These are phyloP conservation scores for Solanum sejunctum DNA, from an alignment of 257 asterid species.

Conservation along the genomic window DNA sequence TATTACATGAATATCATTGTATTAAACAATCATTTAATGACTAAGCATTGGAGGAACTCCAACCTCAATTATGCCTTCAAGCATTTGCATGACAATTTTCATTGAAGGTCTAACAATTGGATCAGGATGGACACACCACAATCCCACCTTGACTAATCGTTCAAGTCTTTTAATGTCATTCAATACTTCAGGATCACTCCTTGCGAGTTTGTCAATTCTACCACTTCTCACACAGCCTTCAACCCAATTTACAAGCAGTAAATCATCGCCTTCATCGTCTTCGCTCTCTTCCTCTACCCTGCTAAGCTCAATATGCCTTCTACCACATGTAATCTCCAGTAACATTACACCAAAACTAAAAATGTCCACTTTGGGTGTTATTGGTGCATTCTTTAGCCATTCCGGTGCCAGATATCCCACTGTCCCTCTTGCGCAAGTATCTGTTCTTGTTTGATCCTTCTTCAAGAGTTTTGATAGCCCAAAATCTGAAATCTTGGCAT, in stretches of 20 bases:
- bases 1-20: too few species aligned
- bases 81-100: conserved; percentile 4
- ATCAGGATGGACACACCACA: conserved; percentile 10
- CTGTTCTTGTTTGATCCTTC: background rate
- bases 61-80: background rate
- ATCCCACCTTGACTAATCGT: background rate
- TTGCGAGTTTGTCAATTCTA: background rate
- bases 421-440: conserved; percentile 8
- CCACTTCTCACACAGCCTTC: background rate
- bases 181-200: background rate
- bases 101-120: conserved; percentile 6
- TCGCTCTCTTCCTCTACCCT: background rate
- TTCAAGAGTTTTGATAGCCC: conserved; percentile 6
- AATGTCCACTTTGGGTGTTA: background rate
- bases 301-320: background rate
- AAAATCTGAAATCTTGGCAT: conserved; percentile 9
- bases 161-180: conserved; percentile 5
- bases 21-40: background rate
- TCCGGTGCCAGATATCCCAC: conserved; percentile 13
- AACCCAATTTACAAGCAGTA: conserved; percentile 2
- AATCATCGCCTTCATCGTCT: background rate
- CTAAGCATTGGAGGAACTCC: background rate
- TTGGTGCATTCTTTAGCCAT: background rate
- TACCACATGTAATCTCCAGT: background rate
- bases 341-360: conserved; percentile 3